Conservation (phyloP, 1,139 yeast genomes). For the Zygotorulaspora mrakii region DNA sequence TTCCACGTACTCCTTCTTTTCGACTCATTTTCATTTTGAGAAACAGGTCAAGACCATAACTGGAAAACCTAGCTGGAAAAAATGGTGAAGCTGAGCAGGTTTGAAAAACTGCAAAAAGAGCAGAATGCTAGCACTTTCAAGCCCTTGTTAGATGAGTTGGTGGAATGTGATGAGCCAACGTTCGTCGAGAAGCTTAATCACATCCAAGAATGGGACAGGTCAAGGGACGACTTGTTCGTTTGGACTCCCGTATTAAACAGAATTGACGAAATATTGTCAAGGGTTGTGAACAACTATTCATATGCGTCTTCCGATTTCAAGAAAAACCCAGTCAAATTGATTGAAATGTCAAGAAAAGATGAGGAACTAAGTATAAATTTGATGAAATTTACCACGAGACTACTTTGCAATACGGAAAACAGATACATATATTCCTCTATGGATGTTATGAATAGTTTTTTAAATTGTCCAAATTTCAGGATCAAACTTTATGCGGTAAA, state of each 20-base stretch:
- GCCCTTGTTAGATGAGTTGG: conserved; percentile 34
- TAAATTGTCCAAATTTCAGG: conserved; percentile 57
- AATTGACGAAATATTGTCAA: conserved; percentile 64
- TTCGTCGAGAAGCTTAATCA: conserved; percentile 27
- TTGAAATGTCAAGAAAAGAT: conserved; percentile 47
- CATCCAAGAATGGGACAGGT: conserved; percentile 53
- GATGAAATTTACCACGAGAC: conserved; percentile 56
- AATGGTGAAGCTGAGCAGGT: conserved; percentile 34
- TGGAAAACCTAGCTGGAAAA: neutral
- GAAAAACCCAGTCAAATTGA: conserved; percentile 46
- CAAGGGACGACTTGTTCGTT: conserved; percentile 67
- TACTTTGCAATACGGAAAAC: conserved; percentile 68
- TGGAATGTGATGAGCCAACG: conserved; percentile 21
- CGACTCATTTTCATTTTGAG: no score
- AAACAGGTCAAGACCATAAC: no score
- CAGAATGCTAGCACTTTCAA: conserved; percentile 31
- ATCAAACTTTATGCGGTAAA: conserved; percentile 61
- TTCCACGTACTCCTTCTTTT: no score
- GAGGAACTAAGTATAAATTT: conserved; percentile 47
- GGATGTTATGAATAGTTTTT: conserved; percentile 56
- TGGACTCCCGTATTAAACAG: conserved; percentile 77
- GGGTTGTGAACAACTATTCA: conserved; percentile 51
- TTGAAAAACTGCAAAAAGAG: conserved; percentile 34
- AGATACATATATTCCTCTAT: conserved; percentile 64
- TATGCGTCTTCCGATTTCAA: conserved; percentile 30